Evolutionary conservation across 805 yeast genomes (phyloP).

Genomic region (Tetrapisispora pingtungensis): DNA sequence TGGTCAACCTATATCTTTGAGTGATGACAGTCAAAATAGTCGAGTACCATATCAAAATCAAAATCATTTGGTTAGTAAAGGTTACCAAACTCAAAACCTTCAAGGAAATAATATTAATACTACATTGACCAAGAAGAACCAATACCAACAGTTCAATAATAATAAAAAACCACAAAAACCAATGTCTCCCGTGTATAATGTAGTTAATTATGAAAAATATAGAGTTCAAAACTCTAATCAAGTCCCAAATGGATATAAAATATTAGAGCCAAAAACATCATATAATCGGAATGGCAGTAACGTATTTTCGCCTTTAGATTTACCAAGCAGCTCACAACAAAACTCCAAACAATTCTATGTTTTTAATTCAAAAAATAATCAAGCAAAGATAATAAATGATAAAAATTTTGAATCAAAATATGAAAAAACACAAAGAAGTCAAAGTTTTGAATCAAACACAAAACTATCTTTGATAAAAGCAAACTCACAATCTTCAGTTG

Average conservation of each 20-base stretch:
- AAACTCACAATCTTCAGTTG: conserved; percentile 16
- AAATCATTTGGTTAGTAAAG: too few relatives aligned
- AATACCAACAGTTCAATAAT: neutral
- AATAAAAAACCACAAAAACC: neutral
- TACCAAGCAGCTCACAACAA: neutral
- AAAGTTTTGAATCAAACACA: conserved; percentile 9
- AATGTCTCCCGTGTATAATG: neutral
- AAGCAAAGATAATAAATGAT: neutral
- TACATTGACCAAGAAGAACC: neutral
- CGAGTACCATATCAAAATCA: too few relatives aligned
- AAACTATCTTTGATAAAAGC: conserved; percentile 10
- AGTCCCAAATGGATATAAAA: neutral
- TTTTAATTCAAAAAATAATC: neutral
- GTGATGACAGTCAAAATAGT: too few relatives aligned
- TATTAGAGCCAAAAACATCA: neutral
- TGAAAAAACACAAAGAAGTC: conserved; percentile 3
- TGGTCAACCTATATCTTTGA: too few relatives aligned
- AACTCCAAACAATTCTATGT: neutral
- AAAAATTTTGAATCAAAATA: neutral
- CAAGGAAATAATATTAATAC: too few relatives aligned
- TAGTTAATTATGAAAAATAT: conserved; percentile 13
- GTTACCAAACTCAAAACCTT: too few relatives aligned
- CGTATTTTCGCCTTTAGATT: neutral
- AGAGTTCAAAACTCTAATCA: conserved; percentile 7
- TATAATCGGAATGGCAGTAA: neutral